Base-by-base conservation (phyloP, 1,284 basidiomycete genomes). In the Sporisorium reilianum region DNA sequence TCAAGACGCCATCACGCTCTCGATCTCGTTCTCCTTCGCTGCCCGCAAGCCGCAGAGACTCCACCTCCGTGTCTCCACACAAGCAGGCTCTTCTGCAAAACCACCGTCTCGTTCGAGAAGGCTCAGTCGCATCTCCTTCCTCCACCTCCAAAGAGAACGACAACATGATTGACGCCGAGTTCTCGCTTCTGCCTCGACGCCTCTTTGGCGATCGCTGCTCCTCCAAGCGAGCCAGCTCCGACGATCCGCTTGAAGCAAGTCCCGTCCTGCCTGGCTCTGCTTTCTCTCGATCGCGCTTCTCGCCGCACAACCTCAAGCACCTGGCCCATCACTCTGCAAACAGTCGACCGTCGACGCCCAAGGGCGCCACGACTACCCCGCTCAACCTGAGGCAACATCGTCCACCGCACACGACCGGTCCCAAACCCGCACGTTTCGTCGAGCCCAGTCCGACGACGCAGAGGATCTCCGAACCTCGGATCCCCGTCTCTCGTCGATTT, bases 361-460 rank as follows among this genome's bases (percentile, higher is more conserved):
- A 58, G 22, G 66, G 67, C 8, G 48, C 65, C 0, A 30, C 55
- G 1, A 70, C 66, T 0, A 75, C 72, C 0, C 72, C 72, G 3
- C 44, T 49, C 14, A 75, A 75, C 38, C 10, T 44, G 6, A 49
- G 72, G 25, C 58, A 59, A 14, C 72, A 75, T 53, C 65, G 72
- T 18, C 72, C 72, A 0, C 59, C 66, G 6, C 72, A 65, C 50
- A 69, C 58, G 7, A 49, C 61, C 3, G 72, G 72, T 12, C 72
- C 66, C 25, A 75, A 75, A 48, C 72, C 72, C 7, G 26, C 41
- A 20, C 53, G 41, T 2, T 50, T 46, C 20, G 55, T 69, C 40
- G 72, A 75, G 41, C 63, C 72, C 2, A 75, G 72, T 32, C 72
- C 72, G 0, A 56, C 63, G 3, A 68, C 71, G 12, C 61, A 74